Base-by-base conservation (phyloP, 2,329 filamentous ascomycete species). In the Penicillium psychrosexuale region DNA sequence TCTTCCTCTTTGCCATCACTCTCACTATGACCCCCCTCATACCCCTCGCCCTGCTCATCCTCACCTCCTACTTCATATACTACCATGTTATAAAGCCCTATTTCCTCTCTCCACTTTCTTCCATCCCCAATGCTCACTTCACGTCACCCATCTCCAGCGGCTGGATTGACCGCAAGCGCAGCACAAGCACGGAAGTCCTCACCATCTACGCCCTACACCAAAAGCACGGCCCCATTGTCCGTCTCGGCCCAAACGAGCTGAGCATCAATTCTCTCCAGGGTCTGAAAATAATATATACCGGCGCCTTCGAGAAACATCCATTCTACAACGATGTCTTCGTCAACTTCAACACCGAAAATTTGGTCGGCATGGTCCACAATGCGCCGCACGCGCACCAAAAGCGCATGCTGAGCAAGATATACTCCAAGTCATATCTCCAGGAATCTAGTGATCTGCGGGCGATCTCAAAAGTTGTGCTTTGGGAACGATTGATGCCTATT, bases 321-420 rank as follows among this genome's bases (percentile, higher is more conserved):
- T 90, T 85, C 83, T 90, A 90, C 53, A 58, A 60, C 68, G 79
- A 81, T 28, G 78, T 85, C 27, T 90, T 90, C 71, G 72, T 80
- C 47, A 88, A 88, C 61, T 89, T 85, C 50, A 74, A 77, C n/a
- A 72, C 77, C 11, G 75, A 77, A 28, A 84, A 86, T 63, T 84
- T 88, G 77, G 90, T 92, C 70, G 86, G 87, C 1, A 83, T 83
- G 19, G 71, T 77, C 5, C 68, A 76, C 15, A 81, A 82, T 22
- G 81, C 78, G 33, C 74, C 79, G 1, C 89, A 92, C 67, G 84
- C 86, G 0, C 72, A 77, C 8, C 77, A 87, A 40, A 91, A 91
- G 68, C 82, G 87, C 17, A 87, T 90, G 82, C 74, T 92, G 24
- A 86, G 85, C 52, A 83, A 89, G 61, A 80, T 88, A 49, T 92